Base-by-base conservation (phyloP, 2,329 filamentous ascomycete species). In the Trichoderma sp. region DNA sequence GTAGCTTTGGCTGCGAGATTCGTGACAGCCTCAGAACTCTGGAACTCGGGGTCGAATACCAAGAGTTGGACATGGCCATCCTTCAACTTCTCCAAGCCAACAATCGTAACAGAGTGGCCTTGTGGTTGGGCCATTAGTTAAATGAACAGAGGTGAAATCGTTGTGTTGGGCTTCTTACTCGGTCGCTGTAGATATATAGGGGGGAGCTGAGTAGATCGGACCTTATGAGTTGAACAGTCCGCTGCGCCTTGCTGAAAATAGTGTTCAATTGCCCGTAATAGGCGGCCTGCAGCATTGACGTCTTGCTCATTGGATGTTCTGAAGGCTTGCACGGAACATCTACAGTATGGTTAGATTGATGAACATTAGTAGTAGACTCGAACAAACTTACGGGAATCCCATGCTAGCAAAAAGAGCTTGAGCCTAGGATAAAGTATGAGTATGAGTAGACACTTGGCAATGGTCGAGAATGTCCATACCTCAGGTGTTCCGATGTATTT, bases 401-500 rank as follows among this genome's bases (percentile, higher is more conserved):
- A 94, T 82, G 72, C 88, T 89, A 43, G 86, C 81, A 73, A 97
- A 91, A 73, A 97, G 85, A 8, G 94, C 92, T 78, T 95, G 88
- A 6, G 92, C 93, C 91, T 94, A 69, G 11, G 27, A 19, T 16
- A 33, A 31, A 37, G 52, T 21, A 66, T 53, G 56, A 68, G 65
- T 24, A 60, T 60, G 59, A 29, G 24, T 55, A 47, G 7, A 43
- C 21, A 21, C 24, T 14, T n/a, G 27, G 8, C 1, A 40, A 29
- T 6, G 14, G 16, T 27, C 21, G 16, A 31, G 35, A n/a, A 16
- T 11, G 1, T 31, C 35, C 77, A 73, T 82, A 92, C 92, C 84
- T 98, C 95, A 10, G 93, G 90, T 1, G 95, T 97, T 19, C 95
- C 95, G 74, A 98, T 98, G 76, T 96, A 98, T 79, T 97, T 98